Evolutionary conservation across 768 basidiomycete genomes (phyloP).

Genomic region (Suillus tomentosus): DNA sequence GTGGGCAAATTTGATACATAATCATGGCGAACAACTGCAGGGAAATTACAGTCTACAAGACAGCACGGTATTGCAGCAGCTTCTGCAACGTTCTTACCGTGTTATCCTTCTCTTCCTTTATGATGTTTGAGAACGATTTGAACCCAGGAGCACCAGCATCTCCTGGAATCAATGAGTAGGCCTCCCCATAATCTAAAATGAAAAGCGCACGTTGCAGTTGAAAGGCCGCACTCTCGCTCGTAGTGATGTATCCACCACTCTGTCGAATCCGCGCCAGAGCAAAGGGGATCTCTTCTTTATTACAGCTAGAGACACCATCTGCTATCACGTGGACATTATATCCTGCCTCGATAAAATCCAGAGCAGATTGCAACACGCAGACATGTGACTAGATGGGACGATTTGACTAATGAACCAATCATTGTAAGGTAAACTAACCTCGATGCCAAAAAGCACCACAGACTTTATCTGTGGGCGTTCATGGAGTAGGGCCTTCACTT

Average conservation of each 20-base stretch:
- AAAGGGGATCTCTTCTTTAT: slow-evolving; percentile 75
- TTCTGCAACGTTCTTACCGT: slow-evolving; percentile 46
- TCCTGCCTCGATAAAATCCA: slow-evolving; percentile 58
- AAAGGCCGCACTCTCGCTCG: slow-evolving; percentile 81
- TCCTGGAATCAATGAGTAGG: slow-evolving; percentile 36
- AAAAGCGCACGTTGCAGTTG: slow-evolving; percentile 62
- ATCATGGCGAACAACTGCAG: neutral
- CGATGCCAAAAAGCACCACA: slow-evolving; percentile 84
- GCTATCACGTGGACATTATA: slow-evolving; percentile 71
- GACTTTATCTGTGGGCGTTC: slow-evolving; percentile 51
- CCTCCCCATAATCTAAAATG: slow-evolving; percentile 13
- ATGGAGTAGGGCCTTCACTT: slow-evolving; percentile 55
- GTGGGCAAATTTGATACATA: too few species aligned
- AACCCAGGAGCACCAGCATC: slow-evolving; percentile 68
- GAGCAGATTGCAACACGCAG: slow-evolving; percentile 82
- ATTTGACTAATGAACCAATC: neutral
- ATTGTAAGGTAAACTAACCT: slow-evolving; percentile 48
- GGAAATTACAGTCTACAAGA: neutral
- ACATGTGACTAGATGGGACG: slow-evolving; percentile 69
- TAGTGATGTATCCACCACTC: slow-evolving; percentile 75
- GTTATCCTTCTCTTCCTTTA: slow-evolving; percentile 76
- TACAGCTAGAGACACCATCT: slow-evolving; percentile 83
- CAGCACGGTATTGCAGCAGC: slow-evolving; percentile 30
- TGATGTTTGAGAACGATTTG: slow-evolving; percentile 66
- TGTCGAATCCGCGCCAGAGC: slow-evolving; percentile 70